Base-by-base conservation (phyloP, 2,329 filamentous ascomycete genomes). In the Rutstroemia sp. region DNA sequence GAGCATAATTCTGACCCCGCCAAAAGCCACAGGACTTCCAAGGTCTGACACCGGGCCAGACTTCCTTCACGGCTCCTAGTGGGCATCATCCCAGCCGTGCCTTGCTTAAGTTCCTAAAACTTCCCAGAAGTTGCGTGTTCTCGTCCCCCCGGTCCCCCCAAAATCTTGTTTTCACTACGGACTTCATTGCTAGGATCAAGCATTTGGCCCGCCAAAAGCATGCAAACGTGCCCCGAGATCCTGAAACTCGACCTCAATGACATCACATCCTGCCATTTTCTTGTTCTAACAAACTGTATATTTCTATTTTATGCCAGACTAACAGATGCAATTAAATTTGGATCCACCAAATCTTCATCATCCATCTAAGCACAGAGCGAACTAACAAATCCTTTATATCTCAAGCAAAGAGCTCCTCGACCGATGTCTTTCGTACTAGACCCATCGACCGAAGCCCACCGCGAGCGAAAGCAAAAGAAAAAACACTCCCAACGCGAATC, bases 81-180 rank as follows among this genome's bases (percentile, higher is more conserved):
- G 27, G 6, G 38, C 38, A 41, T 41, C 1, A 41, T 41, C 38
- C 38, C 25, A 21, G 49, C 39, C 50, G 50, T 23, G 39, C 39
- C 39, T 41, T 41, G 39, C 39, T 16, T 5, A 41, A 41, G 39
- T 7, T 41, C 39, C 17, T 9, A 30, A 47, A 42, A 42, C 4
- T 23, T 23, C 23, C 23, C 23, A 23, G 4, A 23, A 23, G 21
- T 53, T 54, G 51, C 51, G 42, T 46, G 51, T 54, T 48, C 44
- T 34, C 16, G 41, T 48, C 25, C 44, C 34, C 19, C 44, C 51
- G 23, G n/a, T n/a, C 9, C 34, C 23, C n/a, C 21, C 19, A 50
- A 55, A 55, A 55, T 55, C 52, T 55, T 55, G 52, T 55, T 55
- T 55, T 45, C 12, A 19, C 19, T 23, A 23, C 23, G 23, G 23